Conservation (phyloP, 345 rosid genomes). For the Corchorus capsularis region DNA sequence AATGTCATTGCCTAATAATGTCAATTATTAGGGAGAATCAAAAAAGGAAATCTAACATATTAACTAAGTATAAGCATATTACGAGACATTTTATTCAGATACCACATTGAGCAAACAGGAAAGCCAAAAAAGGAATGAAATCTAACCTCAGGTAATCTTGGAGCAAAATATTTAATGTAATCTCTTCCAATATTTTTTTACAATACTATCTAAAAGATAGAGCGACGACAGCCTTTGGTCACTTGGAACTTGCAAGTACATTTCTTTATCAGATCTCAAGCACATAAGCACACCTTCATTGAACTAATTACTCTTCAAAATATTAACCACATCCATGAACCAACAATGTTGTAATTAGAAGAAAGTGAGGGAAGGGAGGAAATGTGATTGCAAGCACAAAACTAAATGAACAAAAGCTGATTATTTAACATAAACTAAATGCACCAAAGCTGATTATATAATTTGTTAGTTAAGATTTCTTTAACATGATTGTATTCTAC, state of each 20-base stretch:
- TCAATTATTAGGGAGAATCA: no score
- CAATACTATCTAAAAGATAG: conserved; percentile 98
- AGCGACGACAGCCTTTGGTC: conserved; percentile 98
- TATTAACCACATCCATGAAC: conserved; percentile 1
- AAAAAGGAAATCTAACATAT: no score
- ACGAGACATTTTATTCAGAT: not conserved
- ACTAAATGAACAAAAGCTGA: not conserved
- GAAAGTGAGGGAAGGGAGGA: not conserved
- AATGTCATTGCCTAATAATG: no score
- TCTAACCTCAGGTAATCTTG: conserved; percentile 83
- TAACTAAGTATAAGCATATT: conserved; percentile 13
- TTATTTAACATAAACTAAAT: no score
- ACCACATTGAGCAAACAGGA: not conserved
- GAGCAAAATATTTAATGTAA: conserved; percentile 84
- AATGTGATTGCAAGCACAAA: conserved; percentile 2
- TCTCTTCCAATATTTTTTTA: conserved; percentile 94
- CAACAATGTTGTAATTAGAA: not conserved
- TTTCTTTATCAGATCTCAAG: conserved; percentile 44
- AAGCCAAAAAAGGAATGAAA: conserved; percentile 24
- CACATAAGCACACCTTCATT: not conserved
- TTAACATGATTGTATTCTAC: no score
- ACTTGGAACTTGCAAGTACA: conserved; percentile 87
- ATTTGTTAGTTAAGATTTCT: no score
- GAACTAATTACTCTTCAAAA: conserved; percentile 6
- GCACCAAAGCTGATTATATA: no score